Conservation (phyloP, 768 basidiomycete species). For the Mycena haematopus region DNA sequence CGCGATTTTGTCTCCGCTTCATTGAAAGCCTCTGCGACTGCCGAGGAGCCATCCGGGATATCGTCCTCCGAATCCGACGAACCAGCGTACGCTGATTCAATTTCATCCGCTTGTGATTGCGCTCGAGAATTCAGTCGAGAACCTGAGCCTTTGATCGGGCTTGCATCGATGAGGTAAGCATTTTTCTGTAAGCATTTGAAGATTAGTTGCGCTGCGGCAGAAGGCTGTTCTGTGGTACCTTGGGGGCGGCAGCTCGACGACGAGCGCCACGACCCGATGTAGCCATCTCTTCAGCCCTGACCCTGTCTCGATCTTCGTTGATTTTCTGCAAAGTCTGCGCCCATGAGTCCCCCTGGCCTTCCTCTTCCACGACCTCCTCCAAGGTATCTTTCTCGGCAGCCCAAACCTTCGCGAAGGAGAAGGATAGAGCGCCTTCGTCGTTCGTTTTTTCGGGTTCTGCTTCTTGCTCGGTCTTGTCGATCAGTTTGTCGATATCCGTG, state of each 20-base stretch:
- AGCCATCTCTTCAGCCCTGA: conserved; percentile 52
- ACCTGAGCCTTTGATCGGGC: conserved; percentile 23
- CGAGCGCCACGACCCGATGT: conserved; percentile 77
- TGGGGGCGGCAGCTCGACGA: conserved; percentile 68
- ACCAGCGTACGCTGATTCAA: conserved; percentile 26
- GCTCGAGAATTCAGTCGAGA: conserved; percentile 19
- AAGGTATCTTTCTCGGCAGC: conserved; percentile 74
- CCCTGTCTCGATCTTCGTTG: conserved; percentile 50
- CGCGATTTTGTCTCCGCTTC: conserved; percentile 22
- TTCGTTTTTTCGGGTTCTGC: conserved; percentile 58
- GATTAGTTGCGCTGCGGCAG: background rate
- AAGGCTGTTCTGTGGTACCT: conserved; percentile 35
- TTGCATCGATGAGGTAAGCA: conserved; percentile 25
- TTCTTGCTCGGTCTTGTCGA: conserved; percentile 84
- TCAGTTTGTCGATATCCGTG: conserved; percentile 82
- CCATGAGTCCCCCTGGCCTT: conserved; percentile 82
- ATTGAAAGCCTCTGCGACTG: conserved; percentile 22
- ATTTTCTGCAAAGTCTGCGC: conserved; percentile 67
- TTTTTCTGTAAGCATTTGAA: conserved; percentile 12
- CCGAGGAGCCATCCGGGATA: conserved; percentile 13
- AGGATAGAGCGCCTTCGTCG: conserved; percentile 63
- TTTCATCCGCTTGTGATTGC: conserved; percentile 7
- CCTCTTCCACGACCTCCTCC: conserved; percentile 68
- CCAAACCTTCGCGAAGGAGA: conserved; percentile 94
- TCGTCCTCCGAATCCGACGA: conserved; percentile 24